Base-by-base conservation (phyloP, 345 rosid genomes). In the Bruguiera gymnorhiza region DNA sequence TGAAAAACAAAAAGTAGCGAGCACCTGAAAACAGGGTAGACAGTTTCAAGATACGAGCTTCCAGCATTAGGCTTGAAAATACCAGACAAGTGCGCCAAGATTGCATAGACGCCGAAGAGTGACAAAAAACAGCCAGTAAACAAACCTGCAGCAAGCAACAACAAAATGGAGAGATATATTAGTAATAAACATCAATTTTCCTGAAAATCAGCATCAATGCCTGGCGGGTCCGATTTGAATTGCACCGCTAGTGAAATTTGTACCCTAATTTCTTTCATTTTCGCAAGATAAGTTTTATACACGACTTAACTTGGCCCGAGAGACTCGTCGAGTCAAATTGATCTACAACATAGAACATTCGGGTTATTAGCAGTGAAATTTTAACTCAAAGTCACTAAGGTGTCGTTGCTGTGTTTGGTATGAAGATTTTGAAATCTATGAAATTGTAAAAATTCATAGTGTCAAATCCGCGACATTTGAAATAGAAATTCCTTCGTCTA, bases 11-110 rank as follows among this genome's bases (percentile, higher is more conserved):
- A 53, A 29, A 3, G 20, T 24, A 56, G 34, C 13, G 26, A 65
- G 61, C 63, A 94, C 99, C 99, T 95, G 91, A 95, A 95, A 83
- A 88, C 89, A 30, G 99, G 98, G 76, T 90, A 92, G 66, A 92
- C 87, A 27, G 86, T 95, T 69, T 95, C 99, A 78, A 95, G 71
- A 58, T 88, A 92, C 16, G 84, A 78, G 20, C 75, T 61, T 70
- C 80, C 84, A 23, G 73, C 73, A 70, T 64, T 75, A 46, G 94
- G 64, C 6, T 86, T 78, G 73, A 92, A 90, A 46, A 90, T 69
- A 29, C 99, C 97, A 26, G 96, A 79, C 18, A 92, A 65, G 73
- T 92, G 97, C 1, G 97, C 99, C 54, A 95, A 75, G 30, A 85
- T 85, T 63, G 91, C 84, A 71, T 95, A 95, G 39, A 92, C 82